phyloP scores from a whole-genome alignment of 2,329 filamentous ascomycete species.

The Sarocladium oryzae region DNA sequence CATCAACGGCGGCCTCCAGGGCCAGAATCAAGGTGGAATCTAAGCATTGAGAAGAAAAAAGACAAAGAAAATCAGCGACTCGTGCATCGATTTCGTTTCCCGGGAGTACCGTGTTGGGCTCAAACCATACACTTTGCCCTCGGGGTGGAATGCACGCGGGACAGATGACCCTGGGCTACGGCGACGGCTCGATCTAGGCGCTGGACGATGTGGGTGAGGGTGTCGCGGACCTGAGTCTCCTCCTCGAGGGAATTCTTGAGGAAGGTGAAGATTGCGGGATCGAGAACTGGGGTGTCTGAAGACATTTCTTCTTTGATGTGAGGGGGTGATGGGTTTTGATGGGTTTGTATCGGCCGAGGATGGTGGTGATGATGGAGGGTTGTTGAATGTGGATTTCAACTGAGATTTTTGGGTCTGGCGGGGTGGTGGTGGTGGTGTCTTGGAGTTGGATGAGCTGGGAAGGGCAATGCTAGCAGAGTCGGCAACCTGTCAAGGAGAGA shows the following conservation, averaged over 20 bases:
- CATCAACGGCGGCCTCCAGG: conserved; percentile 64
- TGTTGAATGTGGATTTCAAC: neutral
- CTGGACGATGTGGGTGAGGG: conserved; percentile 74
- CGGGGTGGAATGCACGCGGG: conserved; percentile 83
- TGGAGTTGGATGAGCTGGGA: neutral
- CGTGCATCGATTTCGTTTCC: too few species aligned
- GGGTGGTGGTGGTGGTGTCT: neutral
- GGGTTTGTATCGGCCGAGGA: too few species aligned
- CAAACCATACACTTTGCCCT: conserved; percentile 47
- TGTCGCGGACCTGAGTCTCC: conserved; percentile 74
- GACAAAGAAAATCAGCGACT: neutral
- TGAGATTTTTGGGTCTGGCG: neutral
- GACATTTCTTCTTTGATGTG: neutral
- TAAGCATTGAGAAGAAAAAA: neutral
- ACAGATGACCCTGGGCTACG: conserved; percentile 74
- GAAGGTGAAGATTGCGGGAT: conserved; percentile 78
- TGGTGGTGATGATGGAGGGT: neutral
- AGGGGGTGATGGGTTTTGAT: neutral
- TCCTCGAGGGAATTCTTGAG: conserved; percentile 88
- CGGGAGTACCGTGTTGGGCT: too few species aligned
- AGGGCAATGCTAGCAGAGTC: too few species aligned
- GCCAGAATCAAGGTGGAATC: conserved; percentile 51
- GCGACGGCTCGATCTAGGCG: conserved; percentile 77
- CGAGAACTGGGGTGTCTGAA: conserved; percentile 35
- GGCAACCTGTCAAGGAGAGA: too few species aligned